A percentile compares a stretch with the other conserved stretches of the same genome.
These are phyloP conservation scores for Scenedesmus sp. DNA, from an alignment of 163 green algal species.

Conservation along the genomic window DNA sequence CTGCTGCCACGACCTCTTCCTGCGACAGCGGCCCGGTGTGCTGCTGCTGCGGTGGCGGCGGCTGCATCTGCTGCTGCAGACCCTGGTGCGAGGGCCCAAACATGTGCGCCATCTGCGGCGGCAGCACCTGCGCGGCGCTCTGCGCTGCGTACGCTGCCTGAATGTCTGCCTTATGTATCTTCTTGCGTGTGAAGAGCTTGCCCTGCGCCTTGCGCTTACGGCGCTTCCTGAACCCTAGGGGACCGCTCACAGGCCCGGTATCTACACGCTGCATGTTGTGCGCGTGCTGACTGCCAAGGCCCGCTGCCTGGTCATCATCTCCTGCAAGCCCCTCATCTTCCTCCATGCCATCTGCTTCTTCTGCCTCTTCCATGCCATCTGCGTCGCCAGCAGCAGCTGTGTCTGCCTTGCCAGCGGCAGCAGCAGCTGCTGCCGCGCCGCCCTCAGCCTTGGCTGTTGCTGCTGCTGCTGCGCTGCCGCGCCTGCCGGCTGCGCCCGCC, in stretches of 20 bases:
- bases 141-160: slow-evolving; percentile 2
- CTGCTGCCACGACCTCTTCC: slow-evolving; percentile 22
- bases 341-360: neutral
- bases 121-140: neutral
- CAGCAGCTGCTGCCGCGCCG: neutral
- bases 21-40: neutral
- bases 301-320: slow-evolving; percentile 8
- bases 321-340: neutral
- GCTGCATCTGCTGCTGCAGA: slow-evolving; percentile 25
- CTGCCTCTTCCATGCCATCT: slow-evolving; percentile 3
- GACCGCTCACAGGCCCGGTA: neutral
- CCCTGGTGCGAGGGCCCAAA: neutral
- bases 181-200: slow-evolving; percentile 44
- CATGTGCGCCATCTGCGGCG: neutral
- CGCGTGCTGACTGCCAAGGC: neutral
- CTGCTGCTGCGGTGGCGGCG: neutral
- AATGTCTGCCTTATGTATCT: slow-evolving; percentile 37
- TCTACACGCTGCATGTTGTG: neutral
- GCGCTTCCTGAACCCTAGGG: slow-evolving; percentile 17
- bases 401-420: neutral
- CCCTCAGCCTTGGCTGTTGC: neutral
- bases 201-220: slow-evolving; percentile 35
- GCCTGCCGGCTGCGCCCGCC: neutral
- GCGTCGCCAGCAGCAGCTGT: neutral
- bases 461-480: neutral